Evolutionary conservation across 768 basidiomycete species (phyloP), one percentile per base, ranked within the genome.

Genomic region (Rhodosporidiobolus sp.): DNA sequence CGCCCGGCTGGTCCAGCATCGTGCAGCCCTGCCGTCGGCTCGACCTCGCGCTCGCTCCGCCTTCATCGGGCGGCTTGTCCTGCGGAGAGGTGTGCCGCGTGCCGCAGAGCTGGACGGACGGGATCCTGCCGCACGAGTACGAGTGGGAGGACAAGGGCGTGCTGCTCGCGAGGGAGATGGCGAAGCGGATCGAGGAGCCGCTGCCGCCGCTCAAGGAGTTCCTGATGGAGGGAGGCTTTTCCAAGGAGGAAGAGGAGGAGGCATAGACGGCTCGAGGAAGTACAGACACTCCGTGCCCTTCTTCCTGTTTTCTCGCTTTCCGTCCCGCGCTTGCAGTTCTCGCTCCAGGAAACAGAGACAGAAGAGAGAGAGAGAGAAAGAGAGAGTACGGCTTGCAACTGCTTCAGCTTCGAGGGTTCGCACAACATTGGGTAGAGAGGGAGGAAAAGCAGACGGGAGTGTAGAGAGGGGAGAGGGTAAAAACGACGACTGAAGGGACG

Each of bases 181-280:
- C 14, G n/a, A 60, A 60, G 59, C 30, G 59, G n/a, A 48, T 60
- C 3, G 59, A 60, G 59, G 45, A 24, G 38, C 56, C 56, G 56
- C 24, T 9, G 56, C 56, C 56, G 35, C 35, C 56, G 9, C 9
- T 58, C 5, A 14, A 43, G 22, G 56, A 38, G 34, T 58, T 58
- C 35, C 32, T 58, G 35, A 43, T 10, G 56, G 56, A 58, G 35
- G 35, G 54, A 5, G 54, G 54, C 14, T 55, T 11, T 4, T 32
- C 28, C 30, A 55, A 49, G 38, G 38, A 43, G 8, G 38, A 43
- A 7, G 7, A 43, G 38, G 38, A 7, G 38, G 38, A 14, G 8
- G 38, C 7, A 43, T 43, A 43, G 38, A 43, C 38, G 38, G 8
- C 14, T 43, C 38, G 38, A 7, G 38, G 8, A 14, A 43, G n/a